These are phyloP conservation scores for Neofusicoccum cordaticola DNA, from an alignment of 2,329 filamentous ascomycete genomes.

Conservation along the genomic window DNA sequence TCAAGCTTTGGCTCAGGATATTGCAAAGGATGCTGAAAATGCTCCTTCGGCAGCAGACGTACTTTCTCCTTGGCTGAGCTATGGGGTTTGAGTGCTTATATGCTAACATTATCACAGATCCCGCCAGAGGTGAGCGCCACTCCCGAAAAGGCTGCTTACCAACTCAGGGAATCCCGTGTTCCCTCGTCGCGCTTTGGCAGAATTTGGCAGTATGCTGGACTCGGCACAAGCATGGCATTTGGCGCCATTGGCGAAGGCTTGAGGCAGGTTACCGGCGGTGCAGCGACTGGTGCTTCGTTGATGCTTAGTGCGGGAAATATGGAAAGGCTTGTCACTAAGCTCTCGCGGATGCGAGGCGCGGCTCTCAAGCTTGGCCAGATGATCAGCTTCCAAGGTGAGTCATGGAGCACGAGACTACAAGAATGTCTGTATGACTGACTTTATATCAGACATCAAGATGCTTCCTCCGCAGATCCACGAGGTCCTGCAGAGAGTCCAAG, in stretches of 20 bases:
- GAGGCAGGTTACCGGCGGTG: conserved; percentile 71
- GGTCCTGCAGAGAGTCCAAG: conserved; percentile 90
- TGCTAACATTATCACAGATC: conserved; percentile 46
- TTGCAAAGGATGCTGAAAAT: conserved; percentile 43
- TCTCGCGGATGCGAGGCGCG: conserved; percentile 94
- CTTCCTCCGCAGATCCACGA: conserved; percentile 82
- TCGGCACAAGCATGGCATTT: conserved; percentile 93
- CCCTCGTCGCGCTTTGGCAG: conserved; percentile 83
- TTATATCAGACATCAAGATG: conserved; percentile 78
- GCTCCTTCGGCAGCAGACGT: conserved; percentile 30
- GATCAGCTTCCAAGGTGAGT: conserved; percentile 82
- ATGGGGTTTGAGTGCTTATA: conserved; percentile 32
- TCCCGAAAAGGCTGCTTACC: conserved; percentile 50
- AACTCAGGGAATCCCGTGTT: conserved; percentile 83
- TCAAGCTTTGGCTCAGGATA: conserved; percentile 46
- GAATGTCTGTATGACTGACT: conserved; percentile 5
- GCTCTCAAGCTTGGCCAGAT: conserved; percentile 97
- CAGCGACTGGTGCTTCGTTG: conserved; percentile 63
- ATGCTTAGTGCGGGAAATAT: conserved; percentile 88
- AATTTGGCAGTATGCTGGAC: conserved; percentile 90
- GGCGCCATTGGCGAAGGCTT: conserved; percentile 84
- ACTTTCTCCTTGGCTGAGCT: conserved; percentile 5
- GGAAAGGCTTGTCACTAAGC: conserved; percentile 85
- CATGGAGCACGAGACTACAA: not conserved
- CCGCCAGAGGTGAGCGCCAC: conserved; percentile 26